A percentile compares a stretch with the other conserved stretches of the same genome.
Evolutionary conservation across 805 yeast genomes (phyloP).

Genomic region (Starmerella riodocensis): DNA sequence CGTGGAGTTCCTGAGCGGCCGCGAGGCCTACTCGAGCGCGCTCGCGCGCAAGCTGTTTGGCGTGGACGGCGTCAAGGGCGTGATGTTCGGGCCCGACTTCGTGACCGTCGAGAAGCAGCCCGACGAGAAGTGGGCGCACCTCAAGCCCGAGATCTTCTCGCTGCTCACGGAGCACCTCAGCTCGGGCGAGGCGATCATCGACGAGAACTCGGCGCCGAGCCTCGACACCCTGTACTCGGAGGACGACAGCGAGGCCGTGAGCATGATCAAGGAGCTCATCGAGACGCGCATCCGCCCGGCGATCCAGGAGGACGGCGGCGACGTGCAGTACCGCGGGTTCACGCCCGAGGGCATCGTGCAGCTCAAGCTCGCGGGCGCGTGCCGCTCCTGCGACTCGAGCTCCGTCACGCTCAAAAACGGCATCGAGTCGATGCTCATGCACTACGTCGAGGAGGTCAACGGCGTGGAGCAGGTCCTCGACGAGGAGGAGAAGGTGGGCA

Average conservation of each 20-base stretch:
- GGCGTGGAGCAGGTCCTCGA: slow-evolving; percentile 81
- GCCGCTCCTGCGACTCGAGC: slow-evolving; percentile 83
- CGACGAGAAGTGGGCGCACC: slow-evolving; percentile 55
- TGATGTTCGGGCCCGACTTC: slow-evolving; percentile 73
- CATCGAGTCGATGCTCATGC: slow-evolving; percentile 92
- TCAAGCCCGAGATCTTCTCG: slow-evolving; percentile 48
- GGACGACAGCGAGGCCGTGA: slow-evolving; percentile 66
- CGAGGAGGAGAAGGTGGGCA: slow-evolving; percentile 60
- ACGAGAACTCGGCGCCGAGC: slow-evolving; percentile 28
- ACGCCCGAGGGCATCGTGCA: slow-evolving; percentile 82
- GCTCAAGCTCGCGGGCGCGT: slow-evolving; percentile 86
- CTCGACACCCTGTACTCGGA: slow-evolving; percentile 39
- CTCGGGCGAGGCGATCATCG: slow-evolving; percentile 40
- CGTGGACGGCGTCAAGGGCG: slow-evolving; percentile 61
- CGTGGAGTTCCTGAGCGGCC: slow-evolving; percentile 56
- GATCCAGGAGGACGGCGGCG: slow-evolving; percentile 98
- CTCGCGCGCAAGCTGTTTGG: slow-evolving; percentile 61
- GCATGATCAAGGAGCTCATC: slow-evolving; percentile 81
- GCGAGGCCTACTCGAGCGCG: slow-evolving; percentile 66
- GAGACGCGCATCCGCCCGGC: slow-evolving; percentile 96
- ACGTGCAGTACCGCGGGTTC: slow-evolving; percentile 75
- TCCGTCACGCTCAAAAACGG: slow-evolving; percentile 90
- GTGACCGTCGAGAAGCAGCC: slow-evolving; percentile 61
- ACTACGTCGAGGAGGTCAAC: slow-evolving; percentile 88
- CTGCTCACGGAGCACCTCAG: slow-evolving; percentile 35